Conservation (phyloP, 345 rosid genomes). For the Dipteronia dyeriana region DNA sequence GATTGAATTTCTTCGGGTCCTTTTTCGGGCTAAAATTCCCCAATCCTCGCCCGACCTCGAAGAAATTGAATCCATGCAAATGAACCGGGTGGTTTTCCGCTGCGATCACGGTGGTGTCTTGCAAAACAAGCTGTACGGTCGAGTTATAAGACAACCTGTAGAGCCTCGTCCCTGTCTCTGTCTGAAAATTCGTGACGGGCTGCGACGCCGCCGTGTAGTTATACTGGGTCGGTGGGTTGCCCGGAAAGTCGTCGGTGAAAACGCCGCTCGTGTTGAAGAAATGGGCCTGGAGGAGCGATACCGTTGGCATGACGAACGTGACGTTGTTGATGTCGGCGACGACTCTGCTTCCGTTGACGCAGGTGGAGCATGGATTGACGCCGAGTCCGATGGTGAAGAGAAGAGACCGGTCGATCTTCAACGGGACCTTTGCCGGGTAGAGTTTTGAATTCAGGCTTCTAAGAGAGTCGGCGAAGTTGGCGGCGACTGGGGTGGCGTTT, state of each 20-base stretch:
- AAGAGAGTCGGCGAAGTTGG: slow-evolving; percentile 43
- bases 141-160: slow-evolving; percentile 64
- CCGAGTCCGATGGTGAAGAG: slow-evolving; percentile 76
- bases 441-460: slow-evolving; percentile 64
- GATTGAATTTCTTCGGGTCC: slow-evolving; percentile 71
- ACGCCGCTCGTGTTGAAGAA: slow-evolving; percentile 67
- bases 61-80: slow-evolving; percentile 91
- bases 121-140: slow-evolving; percentile 74
- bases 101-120: slow-evolving; percentile 74
- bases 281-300: slow-evolving; percentile 72
- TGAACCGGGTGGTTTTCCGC: slow-evolving; percentile 89
- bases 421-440: slow-evolving; percentile 72
- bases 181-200: slow-evolving; percentile 48
- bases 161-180: slow-evolving; percentile 67
- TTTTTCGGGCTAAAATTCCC: slow-evolving; percentile 62
- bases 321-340: slow-evolving; percentile 79
- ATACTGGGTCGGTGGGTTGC: slow-evolving; percentile 43
- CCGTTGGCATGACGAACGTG: slow-evolving; percentile 71
- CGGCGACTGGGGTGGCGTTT: slow-evolving; percentile 68
- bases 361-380: slow-evolving; percentile 64
- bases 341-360: slow-evolving; percentile 55
- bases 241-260: slow-evolving; percentile 80
- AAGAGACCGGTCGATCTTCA: slow-evolving; percentile 59
- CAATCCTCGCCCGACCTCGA: slow-evolving; percentile 70
- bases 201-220: slow-evolving; percentile 73